Evolutionary conservation across 108 stramenopile genomes (phyloP).

Genomic region (Nitzschia sp.): DNA sequence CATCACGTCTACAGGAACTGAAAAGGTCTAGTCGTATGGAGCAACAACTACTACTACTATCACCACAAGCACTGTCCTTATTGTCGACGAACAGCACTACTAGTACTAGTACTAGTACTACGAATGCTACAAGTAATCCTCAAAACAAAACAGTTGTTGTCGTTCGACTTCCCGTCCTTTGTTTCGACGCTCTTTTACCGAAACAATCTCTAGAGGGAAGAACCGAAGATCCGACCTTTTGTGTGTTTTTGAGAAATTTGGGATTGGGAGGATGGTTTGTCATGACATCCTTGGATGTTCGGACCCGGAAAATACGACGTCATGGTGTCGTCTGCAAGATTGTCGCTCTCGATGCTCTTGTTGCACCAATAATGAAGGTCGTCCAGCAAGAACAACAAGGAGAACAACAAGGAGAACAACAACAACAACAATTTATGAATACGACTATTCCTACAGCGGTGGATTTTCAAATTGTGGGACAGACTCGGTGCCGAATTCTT

Average conservation of each 20-base stretch:
- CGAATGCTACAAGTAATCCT: too few species aligned
- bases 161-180: slow-evolving; percentile 43
- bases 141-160: too few species aligned
- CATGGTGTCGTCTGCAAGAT: slow-evolving; percentile 50
- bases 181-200: slow-evolving; percentile 59
- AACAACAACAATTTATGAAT: neutral
- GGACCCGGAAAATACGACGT: slow-evolving; percentile 44
- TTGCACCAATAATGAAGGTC: slow-evolving; percentile 6
- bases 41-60: neutral
- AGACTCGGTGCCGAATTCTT: slow-evolving; percentile 28
- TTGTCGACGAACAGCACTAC: neutral
- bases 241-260: slow-evolving; percentile 36
- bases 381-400: neutral
- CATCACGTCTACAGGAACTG: slow-evolving; percentile 22
- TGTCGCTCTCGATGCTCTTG: slow-evolving; percentile 44
- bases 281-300: slow-evolving; percentile 51
- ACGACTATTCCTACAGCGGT: slow-evolving; percentile 50
- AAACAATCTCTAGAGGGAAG: slow-evolving; percentile 50
- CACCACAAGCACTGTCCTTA: neutral
- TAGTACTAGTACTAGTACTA: too few species aligned
- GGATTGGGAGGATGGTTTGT: slow-evolving; percentile 66
- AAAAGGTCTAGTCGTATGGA: neutral
- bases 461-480: slow-evolving; percentile 53
- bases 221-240: slow-evolving; percentile 64
- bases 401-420: slow-evolving; percentile 1